Evolutionary conservation across 495 filamentous ascomycete genomes (phyloP), one percentile per base, ranked within the genome.

Genomic region (Hyaloscypha variabilis): DNA sequence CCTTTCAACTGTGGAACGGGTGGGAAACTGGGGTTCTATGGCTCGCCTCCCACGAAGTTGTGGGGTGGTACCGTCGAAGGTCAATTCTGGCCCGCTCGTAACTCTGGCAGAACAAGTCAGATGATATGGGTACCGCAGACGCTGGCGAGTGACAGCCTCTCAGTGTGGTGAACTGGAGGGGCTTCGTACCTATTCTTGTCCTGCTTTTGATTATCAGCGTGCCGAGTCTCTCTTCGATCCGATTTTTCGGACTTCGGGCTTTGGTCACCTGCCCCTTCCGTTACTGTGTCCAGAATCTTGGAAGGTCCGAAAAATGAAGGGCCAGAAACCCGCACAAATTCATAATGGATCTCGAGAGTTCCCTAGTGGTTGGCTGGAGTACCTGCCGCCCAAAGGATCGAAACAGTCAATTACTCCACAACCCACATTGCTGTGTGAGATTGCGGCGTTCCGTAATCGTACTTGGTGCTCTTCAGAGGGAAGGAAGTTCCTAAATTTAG

Each of bases 1-100:
- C 63, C 62, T 54, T 24, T 60, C 39, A 49, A 34, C 8, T 46
- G 23, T 23, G n/a, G 50, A 58, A 34, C 49, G 49, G 42, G 42
- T 29, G 25, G 60, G 28, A 63, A 63, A 50, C 49, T 55, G 31
- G 60, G 60, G 50, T 51, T 63, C 49, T 19, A 49, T 34, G 24
- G 59, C 39, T 21, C 50, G 46, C 17, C 31, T 19, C 46, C n/a
- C 53, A 58, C 50, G 52, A 11, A 52, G 42, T 30, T 31, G 26
- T 54, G 62, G 34, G 28, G 23, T 24, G 49, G 36, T 36, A 62
- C 23, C 25, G 25, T 19, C 19, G 4, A 50, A 53, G 5, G 59
- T 6, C 39, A 51, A 31, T 49, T 34, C n/a, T 23, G 26, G 14
- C 26, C 53, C n/a, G 13, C 49, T 55, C 42, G 2, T 19, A 29